These are phyloP conservation scores for Aspergillus sergii DNA, from an alignment of 2,329 filamentous ascomycete genomes.

Conservation along the genomic window DNA sequence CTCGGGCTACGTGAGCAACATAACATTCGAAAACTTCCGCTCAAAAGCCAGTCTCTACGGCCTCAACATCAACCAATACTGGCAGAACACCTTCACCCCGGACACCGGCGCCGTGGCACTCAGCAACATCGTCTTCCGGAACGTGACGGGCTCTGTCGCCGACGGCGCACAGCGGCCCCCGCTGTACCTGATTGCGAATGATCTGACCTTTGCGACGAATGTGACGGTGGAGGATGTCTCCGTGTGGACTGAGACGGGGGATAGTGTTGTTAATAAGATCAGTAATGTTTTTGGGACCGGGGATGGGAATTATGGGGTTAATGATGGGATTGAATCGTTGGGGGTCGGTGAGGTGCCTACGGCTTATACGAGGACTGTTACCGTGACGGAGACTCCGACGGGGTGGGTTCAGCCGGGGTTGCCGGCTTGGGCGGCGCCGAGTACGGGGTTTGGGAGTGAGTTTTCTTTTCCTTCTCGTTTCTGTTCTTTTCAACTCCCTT, in stretches of 20 bases:
- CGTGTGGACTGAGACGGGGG: constrained; percentile 36
- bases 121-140: constrained; percentile 28
- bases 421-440: constrained; percentile 35
- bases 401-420: constrained; percentile 28
- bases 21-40: constrained; percentile 35
- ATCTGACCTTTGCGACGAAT: constrained; percentile 34
- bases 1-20: constrained; percentile 40
- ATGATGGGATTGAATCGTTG: neutral
- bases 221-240: constrained; percentile 37
- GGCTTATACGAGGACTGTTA: constrained; percentile 33
- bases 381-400: constrained; percentile 33
- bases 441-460: constrained; percentile 36
- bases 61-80: constrained; percentile 29
- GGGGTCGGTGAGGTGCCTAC: neutral
- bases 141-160: constrained; percentile 36
- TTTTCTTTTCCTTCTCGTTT: neutral
- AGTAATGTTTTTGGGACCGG: constrained; percentile 39
- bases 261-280: constrained; percentile 33
- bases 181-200: constrained; percentile 35
- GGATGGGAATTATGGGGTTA: constrained; percentile 27
- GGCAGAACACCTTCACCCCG: constrained; percentile 27
- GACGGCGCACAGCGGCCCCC: constrained; percentile 32
- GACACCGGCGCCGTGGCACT: constrained; percentile 28
- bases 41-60: constrained; percentile 29
- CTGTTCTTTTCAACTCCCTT: neutral